phyloP scores from a whole-genome alignment of 371 early-diverging fungal genomes.

The Saksenaea vasiformis region DNA sequence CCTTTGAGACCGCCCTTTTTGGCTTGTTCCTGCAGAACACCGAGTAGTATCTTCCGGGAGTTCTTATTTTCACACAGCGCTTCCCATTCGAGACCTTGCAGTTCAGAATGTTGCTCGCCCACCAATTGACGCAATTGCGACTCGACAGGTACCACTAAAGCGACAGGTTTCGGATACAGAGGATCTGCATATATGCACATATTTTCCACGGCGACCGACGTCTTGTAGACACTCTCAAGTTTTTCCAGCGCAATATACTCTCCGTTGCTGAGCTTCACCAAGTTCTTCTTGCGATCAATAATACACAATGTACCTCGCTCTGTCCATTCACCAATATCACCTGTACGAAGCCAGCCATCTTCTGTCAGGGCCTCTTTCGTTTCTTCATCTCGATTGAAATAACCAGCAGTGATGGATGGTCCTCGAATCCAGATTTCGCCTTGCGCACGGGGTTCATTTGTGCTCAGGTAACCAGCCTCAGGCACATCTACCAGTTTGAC shows the following conservation, averaged over 20 bases:
- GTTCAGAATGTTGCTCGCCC: not conserved
- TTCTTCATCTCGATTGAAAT: conserved; percentile 68
- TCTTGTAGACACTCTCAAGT: conserved; percentile 91
- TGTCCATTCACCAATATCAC: conserved; percentile 87
- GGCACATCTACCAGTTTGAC: conserved; percentile 90
- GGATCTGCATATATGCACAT: conserved; percentile 88
- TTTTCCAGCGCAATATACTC: conserved; percentile 98
- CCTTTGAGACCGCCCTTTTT: conserved; percentile 58
- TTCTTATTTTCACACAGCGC: conserved; percentile 25
- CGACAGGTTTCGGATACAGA: conserved; percentile 66
- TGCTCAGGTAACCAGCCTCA: conserved; percentile 75
- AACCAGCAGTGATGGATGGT: conserved; percentile 65
- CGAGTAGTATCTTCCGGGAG: conserved; percentile 21
- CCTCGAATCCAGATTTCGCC: conserved; percentile 91
- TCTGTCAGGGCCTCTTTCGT: conserved; percentile 74
- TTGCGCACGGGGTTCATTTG: conserved; percentile 68
- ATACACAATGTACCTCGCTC: conserved; percentile 65
- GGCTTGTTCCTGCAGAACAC: conserved; percentile 31
- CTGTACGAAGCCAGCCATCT: conserved; percentile 91
- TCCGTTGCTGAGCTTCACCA: conserved; percentile 83
- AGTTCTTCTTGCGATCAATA: conserved; percentile 82
- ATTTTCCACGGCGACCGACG: conserved; percentile 72
- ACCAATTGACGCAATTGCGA: conserved; percentile 14
- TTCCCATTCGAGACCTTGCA: conserved; percentile 21
- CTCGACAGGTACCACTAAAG: conserved; percentile 71